These are phyloP conservation scores for Penicillium sp. DNA, from an alignment of 2,329 filamentous ascomycete genomes.

Conservation along the genomic window DNA sequence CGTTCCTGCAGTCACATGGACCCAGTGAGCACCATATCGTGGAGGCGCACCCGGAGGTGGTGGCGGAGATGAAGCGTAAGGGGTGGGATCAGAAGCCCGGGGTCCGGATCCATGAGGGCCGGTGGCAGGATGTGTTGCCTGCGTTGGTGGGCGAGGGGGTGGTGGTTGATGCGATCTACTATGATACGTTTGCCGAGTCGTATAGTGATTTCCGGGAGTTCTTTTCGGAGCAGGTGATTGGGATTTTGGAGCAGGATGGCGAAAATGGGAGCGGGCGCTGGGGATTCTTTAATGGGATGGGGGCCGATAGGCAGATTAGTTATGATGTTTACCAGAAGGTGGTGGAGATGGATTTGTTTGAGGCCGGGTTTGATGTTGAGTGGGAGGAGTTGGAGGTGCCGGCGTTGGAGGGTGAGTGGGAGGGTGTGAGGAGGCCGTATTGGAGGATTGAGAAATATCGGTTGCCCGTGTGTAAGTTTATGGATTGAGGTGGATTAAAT, in stretches of 20 bases:
- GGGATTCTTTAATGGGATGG: conserved; percentile 65
- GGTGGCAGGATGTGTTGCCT: conserved; percentile 73
- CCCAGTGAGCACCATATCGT: conserved; percentile 71
- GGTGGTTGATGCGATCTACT: conserved; percentile 82
- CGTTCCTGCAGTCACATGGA: conserved; percentile 60
- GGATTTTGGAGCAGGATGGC: conserved; percentile 54
- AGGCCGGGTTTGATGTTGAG: conserved; percentile 80
- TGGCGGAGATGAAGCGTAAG: conserved; percentile 57
- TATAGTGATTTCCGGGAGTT: conserved; percentile 77
- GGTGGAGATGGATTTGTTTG: conserved; percentile 78
- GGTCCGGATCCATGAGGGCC: conserved; percentile 58
- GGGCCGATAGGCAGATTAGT: conserved; percentile 81
- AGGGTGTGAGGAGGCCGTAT: conserved; percentile 77
- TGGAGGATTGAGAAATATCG: conserved; percentile 65
- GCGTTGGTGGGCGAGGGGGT: conserved; percentile 58
- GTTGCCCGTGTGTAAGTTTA: conserved; percentile 36
- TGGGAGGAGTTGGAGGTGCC: conserved; percentile 73
- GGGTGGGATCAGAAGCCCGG: conserved; percentile 59
- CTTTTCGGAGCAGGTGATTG: conserved; percentile 78
- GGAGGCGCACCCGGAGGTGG: conserved; percentile 71
- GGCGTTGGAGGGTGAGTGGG: conserved; percentile 69
- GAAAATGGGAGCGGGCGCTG: too few relatives aligned
- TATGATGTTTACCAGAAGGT: conserved; percentile 95
- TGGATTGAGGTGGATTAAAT: conserved; percentile 22
- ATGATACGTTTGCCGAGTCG: conserved; percentile 94